These are phyloP conservation scores for Lipomyces sp. DNA, from an alignment of 805 yeast genomes.

Conservation along the genomic window DNA sequence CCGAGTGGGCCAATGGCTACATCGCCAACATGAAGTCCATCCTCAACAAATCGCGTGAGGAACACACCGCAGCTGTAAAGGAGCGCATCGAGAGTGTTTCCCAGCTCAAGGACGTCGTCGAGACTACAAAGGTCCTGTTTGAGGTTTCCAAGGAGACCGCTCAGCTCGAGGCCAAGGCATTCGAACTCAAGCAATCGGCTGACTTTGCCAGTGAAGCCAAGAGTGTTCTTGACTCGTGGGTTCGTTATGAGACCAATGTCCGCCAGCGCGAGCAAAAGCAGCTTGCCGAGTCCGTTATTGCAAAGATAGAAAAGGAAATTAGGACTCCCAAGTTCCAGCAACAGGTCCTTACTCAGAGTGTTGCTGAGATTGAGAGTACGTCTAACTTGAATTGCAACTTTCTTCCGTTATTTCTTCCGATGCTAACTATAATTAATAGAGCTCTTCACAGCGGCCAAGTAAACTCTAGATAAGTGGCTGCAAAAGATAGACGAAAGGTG, in stretches of 20 bases:
- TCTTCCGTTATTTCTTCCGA: not conserved
- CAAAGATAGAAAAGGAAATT: constrained; percentile 85
- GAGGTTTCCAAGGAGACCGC: constrained; percentile 97
- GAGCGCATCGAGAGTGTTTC: constrained; percentile 87
- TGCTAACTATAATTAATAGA: constrained; percentile 17
- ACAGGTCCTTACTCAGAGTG: constrained; percentile 84
- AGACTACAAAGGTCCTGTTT: constrained; percentile 88
- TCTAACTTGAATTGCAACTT: constrained; percentile 45
- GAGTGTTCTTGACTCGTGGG: constrained; percentile 97
- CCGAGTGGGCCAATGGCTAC: constrained; percentile 90
- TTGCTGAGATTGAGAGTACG: constrained; percentile 87
- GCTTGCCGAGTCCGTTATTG: constrained; percentile 80
- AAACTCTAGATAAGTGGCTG: not conserved
- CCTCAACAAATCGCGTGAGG: constrained; percentile 83
- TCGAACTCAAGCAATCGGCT: constrained; percentile 89
- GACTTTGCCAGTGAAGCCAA: constrained; percentile 89
- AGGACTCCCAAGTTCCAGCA: constrained; percentile 92
- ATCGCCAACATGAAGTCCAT: constrained; percentile 78
- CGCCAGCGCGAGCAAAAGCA: constrained; percentile 96
- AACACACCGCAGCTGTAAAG: constrained; percentile 91
- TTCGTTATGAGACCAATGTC: constrained; percentile 94
- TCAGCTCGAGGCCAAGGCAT: constrained; percentile 89
- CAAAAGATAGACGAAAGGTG: not conserved
- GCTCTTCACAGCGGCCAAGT: constrained; percentile 31
- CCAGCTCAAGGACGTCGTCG: constrained; percentile 87